These are phyloP conservation scores for Termitomyces sp. DNA, from an alignment of 768 basidiomycete genomes.

Conservation along the genomic window DNA sequence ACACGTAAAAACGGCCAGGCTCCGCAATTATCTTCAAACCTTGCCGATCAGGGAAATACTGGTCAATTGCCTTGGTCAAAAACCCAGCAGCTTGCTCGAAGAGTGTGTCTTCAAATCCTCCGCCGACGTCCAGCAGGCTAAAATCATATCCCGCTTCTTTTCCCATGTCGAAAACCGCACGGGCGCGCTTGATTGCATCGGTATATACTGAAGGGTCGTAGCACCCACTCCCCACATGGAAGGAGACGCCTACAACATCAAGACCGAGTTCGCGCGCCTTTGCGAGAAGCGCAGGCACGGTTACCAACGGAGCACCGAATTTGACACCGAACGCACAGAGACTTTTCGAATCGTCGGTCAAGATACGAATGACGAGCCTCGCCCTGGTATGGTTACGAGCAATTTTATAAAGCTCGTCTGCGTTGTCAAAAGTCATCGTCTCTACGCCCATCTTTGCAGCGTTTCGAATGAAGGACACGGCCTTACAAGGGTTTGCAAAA, in stretches of 20 bases:
- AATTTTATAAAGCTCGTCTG: conserved; percentile 93
- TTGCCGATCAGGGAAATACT: conserved; percentile 70
- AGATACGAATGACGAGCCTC: conserved; percentile 86
- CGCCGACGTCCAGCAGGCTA: conserved; percentile 86
- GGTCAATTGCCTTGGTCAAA: conserved; percentile 63
- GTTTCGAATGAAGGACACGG: conserved; percentile 84
- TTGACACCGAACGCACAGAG: conserved; percentile 92
- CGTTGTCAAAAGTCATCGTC: conserved; percentile 98
- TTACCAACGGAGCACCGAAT: conserved; percentile 85
- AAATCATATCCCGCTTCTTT: conserved; percentile 76
- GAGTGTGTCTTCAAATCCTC: conserved; percentile 88
- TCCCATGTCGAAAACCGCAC: conserved; percentile 84
- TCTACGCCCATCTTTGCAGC: conserved; percentile 77
- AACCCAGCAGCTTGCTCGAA: conserved; percentile 78
- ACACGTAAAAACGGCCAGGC: conserved; percentile 92
- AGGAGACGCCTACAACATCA: conserved; percentile 90
- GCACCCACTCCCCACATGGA: conserved; percentile 97
- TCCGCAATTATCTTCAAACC: conserved; percentile 87
- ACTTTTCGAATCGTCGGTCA: conserved; percentile 97
- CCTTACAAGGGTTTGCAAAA: conserved; percentile 99
- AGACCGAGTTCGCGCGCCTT: conserved; percentile 76
- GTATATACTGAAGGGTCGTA: conserved; percentile 88
- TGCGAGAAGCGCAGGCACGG: conserved; percentile 72
- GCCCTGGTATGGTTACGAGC: conserved; percentile 75
- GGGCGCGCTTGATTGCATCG: conserved; percentile 83